A percentile compares a stretch with the other conserved stretches of the same genome.
phyloP scores from a whole-genome alignment of 2,329 filamentous ascomycete species.

The Aspergillus alliaceus region DNA sequence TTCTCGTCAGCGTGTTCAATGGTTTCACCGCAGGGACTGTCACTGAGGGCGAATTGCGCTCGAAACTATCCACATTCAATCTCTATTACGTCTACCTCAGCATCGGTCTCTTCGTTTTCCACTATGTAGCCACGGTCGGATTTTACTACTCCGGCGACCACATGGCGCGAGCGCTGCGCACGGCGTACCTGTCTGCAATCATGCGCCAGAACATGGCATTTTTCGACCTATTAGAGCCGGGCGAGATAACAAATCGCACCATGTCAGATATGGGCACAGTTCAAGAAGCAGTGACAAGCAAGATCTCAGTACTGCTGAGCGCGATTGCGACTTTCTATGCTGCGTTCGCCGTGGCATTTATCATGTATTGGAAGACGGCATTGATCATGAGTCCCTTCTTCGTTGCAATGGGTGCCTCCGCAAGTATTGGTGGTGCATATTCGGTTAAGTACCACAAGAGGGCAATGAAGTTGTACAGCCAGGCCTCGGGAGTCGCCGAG shows the following conservation, averaged over 20 bases:
- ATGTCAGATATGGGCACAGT: slow-evolving; percentile 88
- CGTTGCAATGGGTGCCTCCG: slow-evolving; percentile 68
- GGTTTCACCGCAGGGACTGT: too few relatives aligned
- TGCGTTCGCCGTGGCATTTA: slow-evolving; percentile 83
- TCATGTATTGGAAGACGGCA: slow-evolving; percentile 88
- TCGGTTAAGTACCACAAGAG: too few relatives aligned
- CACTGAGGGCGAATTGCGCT: too few relatives aligned
- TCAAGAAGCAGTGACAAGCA: slow-evolving; percentile 88
- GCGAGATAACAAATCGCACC: slow-evolving; percentile 87
- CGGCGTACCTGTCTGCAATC: slow-evolving; percentile 77
- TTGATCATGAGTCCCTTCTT: slow-evolving; percentile 79
- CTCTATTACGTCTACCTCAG: slow-evolving; percentile 81
- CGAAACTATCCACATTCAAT: too few relatives aligned
- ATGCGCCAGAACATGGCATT: slow-evolving; percentile 84
- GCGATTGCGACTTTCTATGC: slow-evolving; percentile 77
- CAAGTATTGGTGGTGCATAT: too few relatives aligned
- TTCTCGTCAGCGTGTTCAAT: too few relatives aligned
- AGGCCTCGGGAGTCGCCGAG: slow-evolving; percentile 62
- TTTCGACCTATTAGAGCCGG: slow-evolving; percentile 85
- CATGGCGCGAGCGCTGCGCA: slow-evolving; percentile 71
- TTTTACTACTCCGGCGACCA: slow-evolving; percentile 85
- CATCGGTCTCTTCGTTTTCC: slow-evolving; percentile 71
- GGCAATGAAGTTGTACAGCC: slow-evolving; percentile 75
- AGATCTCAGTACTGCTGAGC: slow-evolving; percentile 72
- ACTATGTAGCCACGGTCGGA: slow-evolving; percentile 77